Percentiles rank a stretch among this genome's conserved stretches.
phyloP scores from a whole-genome alignment of 2,329 filamentous ascomycete species.

The Ceratocystis diversiconidia region DNA sequence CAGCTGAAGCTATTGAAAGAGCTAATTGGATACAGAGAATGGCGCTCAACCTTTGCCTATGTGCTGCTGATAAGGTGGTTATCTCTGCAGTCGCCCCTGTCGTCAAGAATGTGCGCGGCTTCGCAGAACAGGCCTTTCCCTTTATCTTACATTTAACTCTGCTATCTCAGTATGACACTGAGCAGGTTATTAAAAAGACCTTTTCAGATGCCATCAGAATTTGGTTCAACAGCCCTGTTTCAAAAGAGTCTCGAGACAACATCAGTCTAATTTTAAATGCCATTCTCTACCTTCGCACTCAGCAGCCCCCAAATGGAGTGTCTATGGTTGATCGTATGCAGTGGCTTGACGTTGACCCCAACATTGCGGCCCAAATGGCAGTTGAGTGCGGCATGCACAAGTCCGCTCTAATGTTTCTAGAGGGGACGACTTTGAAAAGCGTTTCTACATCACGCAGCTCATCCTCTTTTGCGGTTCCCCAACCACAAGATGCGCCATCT shows the following conservation, averaged over 20 bases:
- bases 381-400: slow-evolving; percentile 72
- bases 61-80: slow-evolving; percentile 33
- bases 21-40: slow-evolving; percentile 47
- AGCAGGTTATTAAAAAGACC: slow-evolving; percentile 42
- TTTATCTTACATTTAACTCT: slow-evolving; percentile 76
- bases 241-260: slow-evolving; percentile 47
- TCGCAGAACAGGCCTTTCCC: slow-evolving; percentile 64
- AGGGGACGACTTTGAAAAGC: slow-evolving; percentile 35
- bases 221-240: slow-evolving; percentile 29
- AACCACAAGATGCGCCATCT: slow-evolving; percentile 24
- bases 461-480: slow-evolving; percentile 49
- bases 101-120: slow-evolving; percentile 48
- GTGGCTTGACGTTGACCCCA: slow-evolving; percentile 78
- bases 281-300: slow-evolving; percentile 77
- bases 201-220: slow-evolving; percentile 52
- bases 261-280: slow-evolving; percentile 69
- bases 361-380: slow-evolving; percentile 56
- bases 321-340: slow-evolving; percentile 64
- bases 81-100: slow-evolving; percentile 54
- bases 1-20: slow-evolving; percentile 30
- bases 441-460: slow-evolving; percentile 34
- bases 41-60: slow-evolving; percentile 24
- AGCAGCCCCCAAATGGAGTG: slow-evolving; percentile 56
- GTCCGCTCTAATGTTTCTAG: slow-evolving; percentile 68
- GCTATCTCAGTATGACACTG: slow-evolving; percentile 48